Percentiles rank a stretch among this genome's conserved stretches.
Conservation (phyloP, 176 grass and related monocot species). For the Carex littledalei region DNA sequence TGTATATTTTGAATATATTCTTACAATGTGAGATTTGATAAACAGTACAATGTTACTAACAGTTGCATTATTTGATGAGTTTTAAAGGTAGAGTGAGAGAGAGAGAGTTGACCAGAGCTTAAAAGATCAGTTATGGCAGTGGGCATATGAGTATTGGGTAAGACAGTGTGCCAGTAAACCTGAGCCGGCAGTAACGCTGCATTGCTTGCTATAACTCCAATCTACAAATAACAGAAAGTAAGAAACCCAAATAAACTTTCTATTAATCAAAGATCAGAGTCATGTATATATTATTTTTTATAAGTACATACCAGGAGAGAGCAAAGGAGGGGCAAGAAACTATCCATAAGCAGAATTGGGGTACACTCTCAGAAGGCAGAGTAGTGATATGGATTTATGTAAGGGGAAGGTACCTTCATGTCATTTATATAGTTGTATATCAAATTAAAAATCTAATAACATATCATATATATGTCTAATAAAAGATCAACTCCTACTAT, state of each 20-base stretch:
- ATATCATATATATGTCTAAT: no score
- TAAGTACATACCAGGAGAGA: slow-evolving; percentile 23
- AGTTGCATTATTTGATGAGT: background rate
- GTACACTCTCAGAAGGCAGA: background rate
- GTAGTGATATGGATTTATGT: slow-evolving; percentile 11
- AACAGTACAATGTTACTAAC: background rate
- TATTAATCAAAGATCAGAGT: background rate
- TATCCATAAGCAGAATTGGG: slow-evolving; percentile 5
- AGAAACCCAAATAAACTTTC: background rate
- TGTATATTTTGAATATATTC: background rate
- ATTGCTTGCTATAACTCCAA: slow-evolving; percentile 9
- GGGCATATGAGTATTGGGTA: slow-evolving; percentile 37
- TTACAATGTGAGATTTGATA: background rate
- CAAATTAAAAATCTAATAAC: no score
- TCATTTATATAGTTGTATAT: background rate
- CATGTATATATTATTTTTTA: background rate
- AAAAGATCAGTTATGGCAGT: slow-evolving; percentile 24
- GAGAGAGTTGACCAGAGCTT: slow-evolving; percentile 11
- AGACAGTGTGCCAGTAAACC: slow-evolving; percentile 29
- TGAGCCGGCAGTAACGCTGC: slow-evolving; percentile 16
- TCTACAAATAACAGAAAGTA: slow-evolving; percentile 8
- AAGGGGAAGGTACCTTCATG: background rate
- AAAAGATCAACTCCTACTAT: no score
- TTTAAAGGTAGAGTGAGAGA: background rate
- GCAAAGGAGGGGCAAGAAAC: slow-evolving; percentile 7